phyloP scores from a whole-genome alignment of 306 rosid genomes.

The Quercus agrifolia region DNA sequence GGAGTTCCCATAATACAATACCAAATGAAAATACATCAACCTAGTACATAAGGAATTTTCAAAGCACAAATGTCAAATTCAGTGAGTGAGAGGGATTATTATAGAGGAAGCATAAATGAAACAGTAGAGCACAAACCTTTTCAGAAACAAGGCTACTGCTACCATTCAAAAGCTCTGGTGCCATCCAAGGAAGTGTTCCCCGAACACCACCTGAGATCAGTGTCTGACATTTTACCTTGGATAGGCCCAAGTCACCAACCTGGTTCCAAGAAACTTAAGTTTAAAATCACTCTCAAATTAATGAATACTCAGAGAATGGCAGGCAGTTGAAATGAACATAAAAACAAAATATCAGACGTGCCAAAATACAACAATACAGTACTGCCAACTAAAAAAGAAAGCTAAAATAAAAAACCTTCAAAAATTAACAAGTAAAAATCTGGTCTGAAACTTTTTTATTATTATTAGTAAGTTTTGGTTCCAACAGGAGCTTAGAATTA shows the following conservation, averaged over 20 bases:
- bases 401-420: neutral
- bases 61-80: neutral
- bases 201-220: conserved; percentile 90
- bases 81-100: neutral
- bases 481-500: too few relatives aligned
- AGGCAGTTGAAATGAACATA: neutral
- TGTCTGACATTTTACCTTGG: conserved; percentile 89
- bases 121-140: conserved; percentile 53
- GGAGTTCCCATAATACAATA: conserved; percentile 88
- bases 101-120: neutral
- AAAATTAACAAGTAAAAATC: neutral
- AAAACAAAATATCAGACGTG: neutral
- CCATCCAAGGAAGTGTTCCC: conserved; percentile 97
- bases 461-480: too few relatives aligned
- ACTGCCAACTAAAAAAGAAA: neutral
- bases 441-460: too few relatives aligned
- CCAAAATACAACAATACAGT: neutral
- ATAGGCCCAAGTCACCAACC: conserved; percentile 95
- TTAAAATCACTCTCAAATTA: conserved; percentile 5
- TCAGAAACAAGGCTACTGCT: conserved; percentile 91
- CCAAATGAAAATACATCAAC: conserved; percentile 90
- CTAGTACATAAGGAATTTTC: conserved; percentile 29
- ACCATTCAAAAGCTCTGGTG: conserved; percentile 89
- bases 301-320: conserved; percentile 4
- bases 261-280: conserved; percentile 29